phyloP scores from a whole-genome alignment of 768 basidiomycete species.

The Auricularia auricula-judae region DNA sequence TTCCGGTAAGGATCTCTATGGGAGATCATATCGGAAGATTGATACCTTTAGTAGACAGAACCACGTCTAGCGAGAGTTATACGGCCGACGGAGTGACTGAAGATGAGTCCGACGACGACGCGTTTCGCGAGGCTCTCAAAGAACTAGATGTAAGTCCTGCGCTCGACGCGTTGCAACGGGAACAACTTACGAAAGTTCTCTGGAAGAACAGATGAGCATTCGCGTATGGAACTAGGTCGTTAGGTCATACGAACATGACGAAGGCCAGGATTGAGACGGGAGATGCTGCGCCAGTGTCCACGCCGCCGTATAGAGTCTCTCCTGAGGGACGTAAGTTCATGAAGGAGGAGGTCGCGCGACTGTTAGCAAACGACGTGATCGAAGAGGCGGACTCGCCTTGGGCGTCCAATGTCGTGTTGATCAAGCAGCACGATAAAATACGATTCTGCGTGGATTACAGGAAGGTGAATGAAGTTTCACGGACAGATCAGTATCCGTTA shows the following conservation, averaged over 20 bases:
- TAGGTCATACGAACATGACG: not conserved
- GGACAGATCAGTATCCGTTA: slow-evolving; percentile 20
- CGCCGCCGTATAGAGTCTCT: not conserved
- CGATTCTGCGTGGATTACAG: too few relatives aligned
- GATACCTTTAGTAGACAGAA: not conserved
- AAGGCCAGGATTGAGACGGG: not conserved
- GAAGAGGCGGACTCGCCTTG: slow-evolving; percentile 29
- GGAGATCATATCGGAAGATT: not conserved
- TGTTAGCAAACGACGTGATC: slow-evolving; percentile 20
- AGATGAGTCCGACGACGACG: not conserved
- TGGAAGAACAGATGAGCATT: not conserved
- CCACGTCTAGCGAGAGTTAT: not conserved
- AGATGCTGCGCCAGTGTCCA: not conserved
- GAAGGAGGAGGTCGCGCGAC: not conserved
- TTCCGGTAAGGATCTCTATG: not conserved
- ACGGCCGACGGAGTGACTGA: not conserved
- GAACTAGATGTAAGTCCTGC: not conserved
- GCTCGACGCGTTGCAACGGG: not conserved
- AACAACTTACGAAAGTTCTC: not conserved
- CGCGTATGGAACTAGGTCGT: not conserved
- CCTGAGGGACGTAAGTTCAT: not conserved
- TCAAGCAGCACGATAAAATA: too few relatives aligned
- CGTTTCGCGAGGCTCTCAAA: not conserved
- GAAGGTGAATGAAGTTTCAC: slow-evolving; percentile 17
- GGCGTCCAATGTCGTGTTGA: too few relatives aligned